Evolutionary conservation across 2,329 filamentous ascomycete genomes (phyloP).

Genomic region (Cryphonectria japonica): DNA sequence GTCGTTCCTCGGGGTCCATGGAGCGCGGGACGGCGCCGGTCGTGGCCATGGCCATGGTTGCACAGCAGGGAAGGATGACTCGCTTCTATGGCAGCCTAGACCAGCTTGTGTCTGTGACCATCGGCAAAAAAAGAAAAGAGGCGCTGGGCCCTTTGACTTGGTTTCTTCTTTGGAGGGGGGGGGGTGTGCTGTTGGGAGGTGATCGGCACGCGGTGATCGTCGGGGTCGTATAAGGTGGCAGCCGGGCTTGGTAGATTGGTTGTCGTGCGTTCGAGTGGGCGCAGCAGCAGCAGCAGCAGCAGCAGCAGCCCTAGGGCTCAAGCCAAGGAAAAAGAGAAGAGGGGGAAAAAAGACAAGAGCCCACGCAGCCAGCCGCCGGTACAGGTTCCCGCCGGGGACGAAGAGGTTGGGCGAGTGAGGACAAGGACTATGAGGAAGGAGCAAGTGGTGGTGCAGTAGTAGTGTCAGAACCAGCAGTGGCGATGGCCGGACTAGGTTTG

Average conservation of each 20-base stretch:
- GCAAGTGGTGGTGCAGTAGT: background rate
- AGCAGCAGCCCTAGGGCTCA: no score
- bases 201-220: slow-evolving; percentile 22
- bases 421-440: background rate
- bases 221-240: slow-evolving; percentile 11
- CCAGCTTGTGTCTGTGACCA: slow-evolving; percentile 29
- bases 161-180: background rate
- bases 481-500: background rate
- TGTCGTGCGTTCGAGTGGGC: background rate
- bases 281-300: slow-evolving; percentile 6
- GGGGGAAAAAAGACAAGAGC: background rate
- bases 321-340: background rate
- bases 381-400: slow-evolving; percentile 19
- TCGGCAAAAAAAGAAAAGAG: slow-evolving; percentile 21
- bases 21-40: slow-evolving; percentile 26
- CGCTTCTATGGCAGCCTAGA: slow-evolving; percentile 31
- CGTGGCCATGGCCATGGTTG: slow-evolving; percentile 25
- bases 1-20: slow-evolving; percentile 19
- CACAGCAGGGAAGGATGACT: slow-evolving; percentile 27
- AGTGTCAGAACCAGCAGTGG: slow-evolving; percentile 5
- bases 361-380: slow-evolving; percentile 28
- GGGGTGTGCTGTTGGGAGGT: background rate
- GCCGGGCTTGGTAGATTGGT: background rate
- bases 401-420: background rate
- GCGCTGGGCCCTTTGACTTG: slow-evolving; percentile 13